Base-by-base conservation (phyloP, 352 stramenopile species). In the Hyaloperonospora arabidopsidis region DNA sequence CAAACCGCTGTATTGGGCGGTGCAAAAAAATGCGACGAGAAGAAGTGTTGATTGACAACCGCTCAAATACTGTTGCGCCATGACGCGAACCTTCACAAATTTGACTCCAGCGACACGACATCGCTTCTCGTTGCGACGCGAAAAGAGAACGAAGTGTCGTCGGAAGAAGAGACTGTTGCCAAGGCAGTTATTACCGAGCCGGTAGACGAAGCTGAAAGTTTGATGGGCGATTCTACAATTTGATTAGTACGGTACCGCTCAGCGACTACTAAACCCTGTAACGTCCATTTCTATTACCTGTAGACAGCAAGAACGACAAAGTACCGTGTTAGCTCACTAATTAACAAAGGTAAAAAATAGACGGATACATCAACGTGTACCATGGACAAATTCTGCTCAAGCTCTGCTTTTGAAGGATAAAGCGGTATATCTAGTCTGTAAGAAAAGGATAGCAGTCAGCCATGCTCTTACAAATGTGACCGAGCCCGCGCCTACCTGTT, bases 381-480 rank as follows among this genome's bases (percentile, higher is more conserved):
- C 70, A 98, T 84, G 32, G 76, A 82, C 44, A 98, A 72, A 54
- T 95, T 97, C 45, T 97, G 76, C 58, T 97, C 70, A 12, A 99
- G 65, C 36, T 98, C 89, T 40, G 81, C 76, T 64, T 95, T 97
- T 0, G 71, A 79, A 25, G 70, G 46, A 62, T 90, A 93, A 18
- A 92, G 61, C 0, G 81, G 81, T 14, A 93, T 57, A 57, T 91
- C 83, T 25, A 93, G 48, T 68, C 83, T 87, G 39, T 38, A 61
- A 48, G 45, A 46, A 45, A 32, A 32, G 12, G 25, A 57, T 40
- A 32, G 18, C 34, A 32, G 40, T 40, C n/a, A 54, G 21, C 25
- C 4, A 32, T 8, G 25, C 8, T 32, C 25, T 10, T 32, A 32
- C 25, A 32, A 32, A 8, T 32, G 25, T 32, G 25, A 22, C n/a